Conservation (phyloP, 1,139 yeast genomes). For the Eremothecium cymbalariae region DNA sequence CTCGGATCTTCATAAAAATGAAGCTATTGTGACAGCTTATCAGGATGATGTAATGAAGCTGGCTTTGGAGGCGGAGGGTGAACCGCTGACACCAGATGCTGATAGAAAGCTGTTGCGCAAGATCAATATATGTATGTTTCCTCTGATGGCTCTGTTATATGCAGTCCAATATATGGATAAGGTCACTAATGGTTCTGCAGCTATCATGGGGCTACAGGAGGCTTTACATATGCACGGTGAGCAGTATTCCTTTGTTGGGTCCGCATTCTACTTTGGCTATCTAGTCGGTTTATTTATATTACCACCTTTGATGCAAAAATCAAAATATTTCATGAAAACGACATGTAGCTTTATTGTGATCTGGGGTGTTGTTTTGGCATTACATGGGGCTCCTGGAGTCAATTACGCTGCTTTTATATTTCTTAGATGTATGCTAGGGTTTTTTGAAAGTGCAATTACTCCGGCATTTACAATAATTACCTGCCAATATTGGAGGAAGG, state of each 20-base stretch:
- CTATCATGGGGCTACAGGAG: conserved; percentile 46
- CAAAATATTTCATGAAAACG: conserved; percentile 33
- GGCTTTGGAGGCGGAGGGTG: conserved; percentile 24
- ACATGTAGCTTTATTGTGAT: conserved; percentile 34
- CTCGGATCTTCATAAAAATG: conserved; percentile 30
- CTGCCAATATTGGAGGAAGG: conserved; percentile 43
- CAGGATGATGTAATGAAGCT: conserved; percentile 35
- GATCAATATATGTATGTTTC: conserved; percentile 47
- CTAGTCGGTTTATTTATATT: conserved; percentile 37
- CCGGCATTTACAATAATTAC: conserved; percentile 46
- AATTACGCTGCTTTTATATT: conserved; percentile 35
- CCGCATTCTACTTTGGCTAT: conserved; percentile 49
- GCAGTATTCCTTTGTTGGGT: conserved; percentile 50
- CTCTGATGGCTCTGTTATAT: conserved; percentile 48
- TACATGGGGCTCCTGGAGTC: conserved; percentile 36
- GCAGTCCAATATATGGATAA: conserved; percentile 63
- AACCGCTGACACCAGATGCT: conserved; percentile 26
- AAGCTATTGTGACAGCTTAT: conserved; percentile 30
- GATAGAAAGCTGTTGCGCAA: conserved; percentile 40
- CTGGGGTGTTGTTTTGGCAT: conserved; percentile 42
- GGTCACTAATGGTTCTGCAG: conserved; percentile 48
- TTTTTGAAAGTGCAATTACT: conserved; percentile 34
- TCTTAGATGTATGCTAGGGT: conserved; percentile 39
- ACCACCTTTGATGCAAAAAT: conserved; percentile 30
- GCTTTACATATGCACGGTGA: conserved; percentile 44